Percentiles rank a stretch among this genome's conserved stretches.
These are phyloP conservation scores for Backusella liffmaniae DNA, from an alignment of 192 early-diverging fungal genomes.

Conservation along the genomic window DNA sequence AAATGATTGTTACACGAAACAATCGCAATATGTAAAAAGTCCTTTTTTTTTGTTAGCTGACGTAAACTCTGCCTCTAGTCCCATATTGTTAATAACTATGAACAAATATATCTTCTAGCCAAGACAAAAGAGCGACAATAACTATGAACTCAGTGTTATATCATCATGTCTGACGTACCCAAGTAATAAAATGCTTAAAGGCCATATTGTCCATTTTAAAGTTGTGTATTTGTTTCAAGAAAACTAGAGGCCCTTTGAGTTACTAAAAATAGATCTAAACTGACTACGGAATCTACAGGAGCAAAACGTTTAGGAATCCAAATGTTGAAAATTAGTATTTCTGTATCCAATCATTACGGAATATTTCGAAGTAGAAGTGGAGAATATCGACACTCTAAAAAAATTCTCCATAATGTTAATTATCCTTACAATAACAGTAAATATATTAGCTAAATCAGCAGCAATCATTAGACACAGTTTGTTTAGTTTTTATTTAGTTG, in stretches of 20 bases:
- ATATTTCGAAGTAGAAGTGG: background rate
- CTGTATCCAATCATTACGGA: background rate
- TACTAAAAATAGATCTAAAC: slow-evolving; percentile 5
- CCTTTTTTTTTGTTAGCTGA: no score
- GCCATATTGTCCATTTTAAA: background rate
- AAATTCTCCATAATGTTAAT: background rate
- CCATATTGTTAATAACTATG: no score
- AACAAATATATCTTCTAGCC: no score
- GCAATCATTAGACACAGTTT: background rate
- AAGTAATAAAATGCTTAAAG: background rate
- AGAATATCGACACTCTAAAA: background rate
- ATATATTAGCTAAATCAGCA: background rate
- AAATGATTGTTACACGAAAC: no score
- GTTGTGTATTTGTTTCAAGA: background rate
- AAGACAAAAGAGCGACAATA: no score
- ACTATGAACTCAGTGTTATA: no score
- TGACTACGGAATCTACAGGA: background rate
- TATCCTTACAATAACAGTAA: background rate
- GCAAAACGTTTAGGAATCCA: slow-evolving; percentile 2
- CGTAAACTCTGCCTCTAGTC: no score
- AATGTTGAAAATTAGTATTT: background rate
- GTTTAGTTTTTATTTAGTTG: background rate
- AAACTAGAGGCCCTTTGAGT: background rate
- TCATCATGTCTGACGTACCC: background rate
- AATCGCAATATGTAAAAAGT: no score